Base-by-base conservation (phyloP, 148 eudicot species). In the Rhododendron ferrugineum region DNA sequence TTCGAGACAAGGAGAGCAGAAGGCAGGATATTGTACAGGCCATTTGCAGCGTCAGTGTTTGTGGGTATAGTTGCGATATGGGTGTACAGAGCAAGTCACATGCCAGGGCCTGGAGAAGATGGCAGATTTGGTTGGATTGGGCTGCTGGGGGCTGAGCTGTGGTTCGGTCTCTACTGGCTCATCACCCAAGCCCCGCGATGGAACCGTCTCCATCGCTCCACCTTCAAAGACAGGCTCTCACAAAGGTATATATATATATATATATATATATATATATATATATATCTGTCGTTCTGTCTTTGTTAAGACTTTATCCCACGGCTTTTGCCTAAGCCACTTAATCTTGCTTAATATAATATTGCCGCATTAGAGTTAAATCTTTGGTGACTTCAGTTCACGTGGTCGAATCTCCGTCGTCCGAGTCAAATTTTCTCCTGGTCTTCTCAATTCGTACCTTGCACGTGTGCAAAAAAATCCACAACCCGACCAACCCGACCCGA, bases 101-200 rank as follows among this genome's bases (percentile, higher is more conserved):
- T 86, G 16, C 89, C 90, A 32, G 54, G 1, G 30, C 7, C 54
- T 9, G 81, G 54, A 75, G 86, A 75, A 78, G 88, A 50, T 11
- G 90, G 89, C 11, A 82, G 89, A 70, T 83, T 85, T 46, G 92
- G 84, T 5, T 94, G 95, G 94, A 77, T 90, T n/a, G 90, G 87
- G 5, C 37, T 94, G 89, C 85, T 94, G 78, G 54, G 62, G 37
- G 93, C 95, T 15, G 98, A 95, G 50, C 64, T 95, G 11, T 94
- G 95, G 97, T 94, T 93, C 50, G 87, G 88, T 78, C 77, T 95
- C 79, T 95, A 94, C 80, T 95, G 98, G 95, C 16, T 95, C 76
- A 88, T 95, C 28, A 90, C 94, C 82, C 98, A 94, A 49, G 74
- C 93, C 36, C 56, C 81, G 42, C 93, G 97, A 0, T 95, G 94